Evolutionary conservation across 192 early-diverging fungal species (phyloP), one percentile per base, ranked within the genome.

Genomic region (Phlyctochytrium planicorne): DNA sequence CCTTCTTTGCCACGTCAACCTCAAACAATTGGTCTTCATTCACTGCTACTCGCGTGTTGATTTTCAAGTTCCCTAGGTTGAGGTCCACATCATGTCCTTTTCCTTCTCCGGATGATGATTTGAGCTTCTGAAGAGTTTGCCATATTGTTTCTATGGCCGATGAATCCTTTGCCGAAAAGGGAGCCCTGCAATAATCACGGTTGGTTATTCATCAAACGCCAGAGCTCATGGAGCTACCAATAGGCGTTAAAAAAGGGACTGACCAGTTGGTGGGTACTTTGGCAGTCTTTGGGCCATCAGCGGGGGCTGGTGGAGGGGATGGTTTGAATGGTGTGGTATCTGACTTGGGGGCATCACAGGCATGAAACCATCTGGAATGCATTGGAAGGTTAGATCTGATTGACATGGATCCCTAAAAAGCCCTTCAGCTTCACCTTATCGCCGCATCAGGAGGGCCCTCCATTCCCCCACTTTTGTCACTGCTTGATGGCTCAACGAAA

Each of bases 21-120:
- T 94, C 90, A 77, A 88, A 92, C 31, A 94, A 72, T 65, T 87
- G 73, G 65, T 94, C 92, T 64, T 94, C 90, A 62, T 89, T 88
- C 17, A 91, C 89, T 24, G 84, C 72, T 16, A 93, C 85, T n/a
- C 12, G 59, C 16, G 33, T 60, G n/a, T 10, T 30, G 2, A 52
- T 16, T n/a, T 16, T 55, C 62, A 63, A 29, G 62, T 23, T 17
- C 27, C 23, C 31, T 29, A 2, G 20, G 65, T 24, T 24, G 57
- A 32, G 25, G 62, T 12, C 17, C 14, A 60, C 2, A 6, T 35
- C 50, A 23, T 34, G n/a, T 33, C 30, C n/a, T 60, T 37, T 24
- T 1, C 23, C 24, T 56, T 30, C 53, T 55, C 30, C 27, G 40
- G 27, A 0, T 24, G 35, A 27, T 32, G 17, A 31, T 50, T 66